Percentiles rank a stretch among this genome's conserved stretches.
phyloP scores from a whole-genome alignment of 176 grass and related monocot genomes.

The Tillandsia leiboldiana region DNA sequence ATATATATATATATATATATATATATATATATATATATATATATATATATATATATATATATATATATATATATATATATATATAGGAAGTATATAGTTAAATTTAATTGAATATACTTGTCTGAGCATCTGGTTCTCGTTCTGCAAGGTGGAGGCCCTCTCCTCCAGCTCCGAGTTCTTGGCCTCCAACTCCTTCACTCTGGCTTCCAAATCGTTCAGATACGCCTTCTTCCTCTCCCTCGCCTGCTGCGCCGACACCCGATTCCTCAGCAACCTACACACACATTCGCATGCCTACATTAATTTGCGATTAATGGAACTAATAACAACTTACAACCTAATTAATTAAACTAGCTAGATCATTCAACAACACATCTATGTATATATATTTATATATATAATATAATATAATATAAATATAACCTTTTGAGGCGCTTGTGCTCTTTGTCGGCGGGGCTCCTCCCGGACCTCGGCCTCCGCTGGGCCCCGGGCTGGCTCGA shows the following conservation, averaged over 20 bases:
- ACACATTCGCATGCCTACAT: not conserved
- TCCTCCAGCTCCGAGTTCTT: constrained; percentile 74
- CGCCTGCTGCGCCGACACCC: constrained; percentile 76
- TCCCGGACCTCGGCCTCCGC: constrained; percentile 23
- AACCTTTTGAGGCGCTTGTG: constrained; percentile 93
- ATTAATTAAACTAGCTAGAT: too few species aligned
- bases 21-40: too few species aligned
- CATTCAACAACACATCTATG: too few species aligned
- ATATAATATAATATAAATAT: too few species aligned
- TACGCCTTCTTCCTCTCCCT: constrained; percentile 91
- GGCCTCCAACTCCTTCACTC: constrained; percentile 60
- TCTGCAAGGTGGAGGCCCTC: constrained; percentile 63
- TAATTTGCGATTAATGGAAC: too few species aligned
- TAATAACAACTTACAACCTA: too few species aligned
- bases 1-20: too few species aligned
- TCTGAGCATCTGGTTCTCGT: constrained; percentile 87
- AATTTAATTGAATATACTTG: constrained; percentile 28
- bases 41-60: too few species aligned
- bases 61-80: too few species aligned
- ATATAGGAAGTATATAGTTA: not conserved
- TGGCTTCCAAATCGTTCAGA: constrained; percentile 59
- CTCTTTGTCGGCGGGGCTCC: constrained; percentile 74
- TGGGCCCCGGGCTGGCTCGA: constrained; percentile 24
- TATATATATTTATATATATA: too few species aligned
- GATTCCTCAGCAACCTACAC: constrained; percentile 68